A percentile compares a stretch with the other conserved stretches of the same genome.
phyloP scores from a whole-genome alignment of 306 rosid species.

The Vigna unguiculata region DNA sequence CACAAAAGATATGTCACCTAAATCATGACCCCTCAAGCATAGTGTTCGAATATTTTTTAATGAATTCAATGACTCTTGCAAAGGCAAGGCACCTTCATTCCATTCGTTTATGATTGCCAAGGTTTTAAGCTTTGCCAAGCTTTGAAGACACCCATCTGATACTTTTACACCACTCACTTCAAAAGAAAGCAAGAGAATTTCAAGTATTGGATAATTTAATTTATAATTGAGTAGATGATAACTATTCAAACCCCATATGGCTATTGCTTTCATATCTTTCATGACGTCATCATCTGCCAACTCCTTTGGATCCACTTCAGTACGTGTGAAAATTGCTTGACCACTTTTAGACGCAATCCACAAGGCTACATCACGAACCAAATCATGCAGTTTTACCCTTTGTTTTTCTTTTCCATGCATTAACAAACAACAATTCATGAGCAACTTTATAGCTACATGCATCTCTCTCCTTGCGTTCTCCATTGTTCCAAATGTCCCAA shows the following conservation, averaged over 20 bases:
- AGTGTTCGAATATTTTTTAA: constrained; percentile 1
- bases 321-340: not conserved
- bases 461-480: not conserved
- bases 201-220: constrained; percentile 2
- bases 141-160: constrained; percentile 9
- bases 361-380: constrained; percentile 31
- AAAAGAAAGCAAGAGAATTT: constrained; percentile 17
- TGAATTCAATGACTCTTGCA: constrained; percentile 20
- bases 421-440: constrained; percentile 35
- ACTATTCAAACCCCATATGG: not conserved
- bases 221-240: not conserved
- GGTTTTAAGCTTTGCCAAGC: constrained; percentile 20
- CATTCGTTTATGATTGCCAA: not conserved
- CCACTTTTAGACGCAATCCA: constrained; percentile 16
- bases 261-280: not conserved
- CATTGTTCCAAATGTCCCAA: not conserved
- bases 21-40: not conserved
- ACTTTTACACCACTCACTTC: not conserved
- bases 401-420: not conserved
- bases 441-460: not conserved
- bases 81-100: no score
- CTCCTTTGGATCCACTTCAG: not conserved
- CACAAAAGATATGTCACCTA: constrained; percentile 26
- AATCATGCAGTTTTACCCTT: constrained; percentile 42
- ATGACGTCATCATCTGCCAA: not conserved